These are phyloP conservation scores for Blastocystis sp. DNA, from an alignment of 352 stramenopile species.

Conservation along the genomic window DNA sequence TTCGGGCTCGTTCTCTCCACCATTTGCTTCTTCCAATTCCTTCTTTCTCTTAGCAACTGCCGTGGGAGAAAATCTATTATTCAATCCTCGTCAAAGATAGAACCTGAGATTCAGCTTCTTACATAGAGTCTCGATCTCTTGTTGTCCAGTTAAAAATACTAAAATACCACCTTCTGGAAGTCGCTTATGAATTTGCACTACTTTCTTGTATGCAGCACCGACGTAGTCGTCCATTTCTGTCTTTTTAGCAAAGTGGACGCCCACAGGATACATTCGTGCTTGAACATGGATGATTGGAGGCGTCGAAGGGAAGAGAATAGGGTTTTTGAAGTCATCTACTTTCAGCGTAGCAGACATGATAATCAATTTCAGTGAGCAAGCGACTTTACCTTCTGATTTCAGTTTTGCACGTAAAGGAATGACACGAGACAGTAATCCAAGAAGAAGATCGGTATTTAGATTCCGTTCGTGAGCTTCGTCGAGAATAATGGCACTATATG, in stretches of 20 bases:
- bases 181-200: slow-evolving; percentile 83
- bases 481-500: slow-evolving; percentile 71
- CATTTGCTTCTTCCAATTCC: slow-evolving; percentile 57
- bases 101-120: slow-evolving; percentile 63
- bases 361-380: slow-evolving; percentile 72
- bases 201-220: slow-evolving; percentile 84
- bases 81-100: neutral
- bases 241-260: slow-evolving; percentile 92
- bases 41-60: slow-evolving; percentile 43
- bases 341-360: slow-evolving; percentile 97
- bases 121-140: slow-evolving; percentile 80
- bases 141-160: slow-evolving; percentile 92
- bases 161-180: slow-evolving; percentile 89
- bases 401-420: slow-evolving; percentile 83
- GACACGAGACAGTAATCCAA: slow-evolving; percentile 85
- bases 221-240: slow-evolving; percentile 95
- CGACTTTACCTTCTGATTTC: slow-evolving; percentile 65
- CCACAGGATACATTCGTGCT: slow-evolving; percentile 88
- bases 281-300: slow-evolving; percentile 86
- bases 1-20: slow-evolving; percentile 17
- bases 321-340: slow-evolving; percentile 93
- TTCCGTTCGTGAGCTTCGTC: slow-evolving; percentile 95
- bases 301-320: slow-evolving; percentile 78
- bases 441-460: slow-evolving; percentile 85
- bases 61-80: neutral